These are phyloP conservation scores for Cyclotella choctawhatcheeana DNA, from an alignment of 108 stramenopile species.

Conservation along the genomic window DNA sequence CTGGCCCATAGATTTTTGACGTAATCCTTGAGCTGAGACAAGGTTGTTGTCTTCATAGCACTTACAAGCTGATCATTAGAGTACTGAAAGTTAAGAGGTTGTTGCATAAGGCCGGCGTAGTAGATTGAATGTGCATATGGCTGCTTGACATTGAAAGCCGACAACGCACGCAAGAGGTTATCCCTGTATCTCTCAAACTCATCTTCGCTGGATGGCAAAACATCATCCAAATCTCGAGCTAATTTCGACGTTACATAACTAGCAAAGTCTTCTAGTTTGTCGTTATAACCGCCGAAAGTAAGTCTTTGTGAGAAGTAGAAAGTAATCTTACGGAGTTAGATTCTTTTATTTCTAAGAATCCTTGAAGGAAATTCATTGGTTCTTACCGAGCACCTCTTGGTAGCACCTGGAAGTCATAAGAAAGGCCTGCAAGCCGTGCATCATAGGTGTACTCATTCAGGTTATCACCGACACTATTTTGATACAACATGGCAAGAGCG, in stretches of 20 bases:
- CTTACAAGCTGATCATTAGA: constrained; percentile 56
- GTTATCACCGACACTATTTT: constrained; percentile 64
- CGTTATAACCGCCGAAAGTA: constrained; percentile 91
- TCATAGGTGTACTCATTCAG: constrained; percentile 79
- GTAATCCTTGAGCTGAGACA: constrained; percentile 65
- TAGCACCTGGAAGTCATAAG: constrained; percentile 74
- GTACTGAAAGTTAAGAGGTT: constrained; percentile 70
- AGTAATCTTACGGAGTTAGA: too few relatives aligned
- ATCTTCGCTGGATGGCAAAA: constrained; percentile 67
- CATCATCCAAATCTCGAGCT: constrained; percentile 57
- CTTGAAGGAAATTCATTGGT: too few relatives aligned
- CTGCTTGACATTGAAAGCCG: constrained; percentile 79
- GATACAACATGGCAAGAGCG: constrained; percentile 72
- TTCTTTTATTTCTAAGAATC: too few relatives aligned
- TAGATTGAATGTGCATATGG: constrained; percentile 82
- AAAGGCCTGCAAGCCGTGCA: constrained; percentile 79
- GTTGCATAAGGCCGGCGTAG: constrained; percentile 57
- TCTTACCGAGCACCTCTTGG: constrained; percentile 82
- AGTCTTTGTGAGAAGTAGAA: too few relatives aligned
- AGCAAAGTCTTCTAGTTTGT: constrained; percentile 76
- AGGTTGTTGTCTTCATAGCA: constrained; percentile 54
- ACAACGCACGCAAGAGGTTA: constrained; percentile 56
- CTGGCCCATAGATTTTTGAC: constrained; percentile 65
- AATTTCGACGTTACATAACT: constrained; percentile 68
- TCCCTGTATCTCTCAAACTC: constrained; percentile 90